phyloP scores from a whole-genome alignment of 352 stramenopile species.

The Pythium rishiriense region DNA sequence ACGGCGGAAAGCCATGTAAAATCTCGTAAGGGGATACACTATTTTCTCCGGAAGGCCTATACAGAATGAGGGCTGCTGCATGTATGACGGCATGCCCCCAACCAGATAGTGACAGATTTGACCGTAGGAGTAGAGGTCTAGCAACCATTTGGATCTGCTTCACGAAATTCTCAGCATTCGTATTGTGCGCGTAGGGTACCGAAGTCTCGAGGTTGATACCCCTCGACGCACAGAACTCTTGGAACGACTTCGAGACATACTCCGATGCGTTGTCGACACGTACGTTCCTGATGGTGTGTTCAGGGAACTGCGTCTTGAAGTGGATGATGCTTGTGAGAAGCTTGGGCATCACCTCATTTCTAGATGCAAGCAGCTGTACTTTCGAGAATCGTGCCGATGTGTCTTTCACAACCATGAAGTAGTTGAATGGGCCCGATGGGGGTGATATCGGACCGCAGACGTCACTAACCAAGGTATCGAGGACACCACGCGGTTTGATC shows the following conservation, averaged over 20 bases:
- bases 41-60: slow-evolving; percentile 10
- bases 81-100: slow-evolving; percentile 22
- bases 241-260: slow-evolving; percentile 21
- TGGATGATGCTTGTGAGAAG: slow-evolving; percentile 24
- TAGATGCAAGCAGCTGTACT: slow-evolving; percentile 14
- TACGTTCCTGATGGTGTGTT: slow-evolving; percentile 19
- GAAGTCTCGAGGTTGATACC: slow-evolving; percentile 19
- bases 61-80: slow-evolving; percentile 12
- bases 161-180: slow-evolving; percentile 20
- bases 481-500: slow-evolving; percentile 6
- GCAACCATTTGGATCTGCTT: slow-evolving; percentile 20
- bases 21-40: slow-evolving; percentile 14
- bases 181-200: slow-evolving; percentile 23
- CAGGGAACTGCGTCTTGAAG: slow-evolving; percentile 20
- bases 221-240: slow-evolving; percentile 18
- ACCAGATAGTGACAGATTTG: slow-evolving; percentile 12
- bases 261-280: slow-evolving; percentile 20
- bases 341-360: slow-evolving; percentile 28
- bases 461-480: slow-evolving; percentile 19
- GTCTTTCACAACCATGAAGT: slow-evolving; percentile 27
- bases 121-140: slow-evolving; percentile 13
- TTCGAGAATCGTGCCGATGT: slow-evolving; percentile 10
- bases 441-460: slow-evolving; percentile 26
- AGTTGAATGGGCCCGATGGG: slow-evolving; percentile 20
- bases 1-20: slow-evolving; percentile 9